phyloP scores from a whole-genome alignment of 2,329 filamentous ascomycete genomes.

The Penicillium sp. region DNA sequence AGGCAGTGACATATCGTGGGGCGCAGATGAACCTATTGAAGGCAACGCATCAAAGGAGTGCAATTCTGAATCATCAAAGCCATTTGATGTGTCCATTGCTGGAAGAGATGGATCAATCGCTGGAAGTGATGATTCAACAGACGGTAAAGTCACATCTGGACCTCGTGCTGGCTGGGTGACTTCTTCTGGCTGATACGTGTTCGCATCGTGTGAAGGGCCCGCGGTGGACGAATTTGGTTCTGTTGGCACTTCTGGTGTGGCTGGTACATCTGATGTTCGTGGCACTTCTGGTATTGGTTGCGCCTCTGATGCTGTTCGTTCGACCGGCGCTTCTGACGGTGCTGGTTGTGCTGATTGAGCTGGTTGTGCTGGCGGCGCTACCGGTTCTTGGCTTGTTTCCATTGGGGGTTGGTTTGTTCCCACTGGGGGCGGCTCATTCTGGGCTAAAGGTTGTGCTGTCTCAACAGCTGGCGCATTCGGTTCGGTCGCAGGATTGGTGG shows the following conservation, averaged over 20 bases:
- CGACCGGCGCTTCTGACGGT: neutral
- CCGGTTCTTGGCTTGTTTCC: neutral
- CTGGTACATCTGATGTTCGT: neutral
- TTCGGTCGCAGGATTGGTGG: slow-evolving; percentile 13
- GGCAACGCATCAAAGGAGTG: slow-evolving; percentile 23
- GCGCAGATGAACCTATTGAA: slow-evolving; percentile 18
- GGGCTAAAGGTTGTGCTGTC: slow-evolving; percentile 13
- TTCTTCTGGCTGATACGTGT: slow-evolving; percentile 1
- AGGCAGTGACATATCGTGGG: slow-evolving; percentile 20
- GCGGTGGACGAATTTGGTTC: neutral
- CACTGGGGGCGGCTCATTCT: slow-evolving; percentile 15
- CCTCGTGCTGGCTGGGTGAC: neutral
- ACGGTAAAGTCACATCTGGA: slow-evolving; percentile 12
- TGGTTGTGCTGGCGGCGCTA: neutral
- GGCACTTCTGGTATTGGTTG: neutral
- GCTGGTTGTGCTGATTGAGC: neutral
- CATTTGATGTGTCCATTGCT: slow-evolving; percentile 22
- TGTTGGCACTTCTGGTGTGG: neutral
- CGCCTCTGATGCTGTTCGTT: neutral
- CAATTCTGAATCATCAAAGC: slow-evolving; percentile 25
- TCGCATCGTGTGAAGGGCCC: neutral
- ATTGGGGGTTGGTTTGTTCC: slow-evolving; percentile 9
- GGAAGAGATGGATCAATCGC: slow-evolving; percentile 22
- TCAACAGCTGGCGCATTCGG: slow-evolving; percentile 15
- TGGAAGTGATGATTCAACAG: slow-evolving; percentile 23